Evolutionary conservation across 441 rosid genomes (phyloP).

Genomic region (Codiaeum variegatum): DNA sequence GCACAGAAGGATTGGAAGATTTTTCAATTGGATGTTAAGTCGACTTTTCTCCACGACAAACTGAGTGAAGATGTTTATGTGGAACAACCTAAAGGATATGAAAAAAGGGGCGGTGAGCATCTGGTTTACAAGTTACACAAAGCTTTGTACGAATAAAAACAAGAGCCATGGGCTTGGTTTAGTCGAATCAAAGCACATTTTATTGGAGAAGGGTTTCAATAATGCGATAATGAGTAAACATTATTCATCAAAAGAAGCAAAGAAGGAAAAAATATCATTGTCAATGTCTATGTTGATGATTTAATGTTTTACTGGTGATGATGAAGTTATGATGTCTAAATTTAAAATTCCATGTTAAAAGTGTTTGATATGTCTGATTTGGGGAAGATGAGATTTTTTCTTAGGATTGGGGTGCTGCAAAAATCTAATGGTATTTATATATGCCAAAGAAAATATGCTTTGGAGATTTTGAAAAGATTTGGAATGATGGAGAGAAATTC

Average conservation of each 20-base stretch:
- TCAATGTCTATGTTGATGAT: conserved; percentile 17
- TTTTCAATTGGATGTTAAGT: background rate
- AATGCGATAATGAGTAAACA: background rate
- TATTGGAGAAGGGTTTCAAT: background rate
- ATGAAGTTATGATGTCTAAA: conserved; percentile 1
- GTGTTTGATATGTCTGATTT: conserved; percentile 12
- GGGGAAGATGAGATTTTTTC: background rate
- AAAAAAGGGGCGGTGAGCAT: background rate
- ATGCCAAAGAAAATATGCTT: conserved; percentile 9
- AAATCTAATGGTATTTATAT: conserved; percentile 12
- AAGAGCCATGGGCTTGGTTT: background rate
- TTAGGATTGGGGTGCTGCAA: conserved; percentile 7
- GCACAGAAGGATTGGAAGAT: conserved; percentile 11
- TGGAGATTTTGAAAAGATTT: background rate
- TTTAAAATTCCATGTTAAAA: conserved; percentile 1
- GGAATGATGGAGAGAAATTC: conserved; percentile 9
- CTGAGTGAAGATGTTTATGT: background rate
- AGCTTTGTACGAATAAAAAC: no score
- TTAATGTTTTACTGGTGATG: conserved; percentile 9
- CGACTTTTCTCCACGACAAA: background rate
- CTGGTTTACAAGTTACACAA: background rate
- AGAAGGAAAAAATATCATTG: background rate
- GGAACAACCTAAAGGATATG: background rate
- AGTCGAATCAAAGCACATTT: background rate
- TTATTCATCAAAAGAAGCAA: background rate